Conservation (phyloP, 129 eudicot genomes). For the Cynara cardunculus region DNA sequence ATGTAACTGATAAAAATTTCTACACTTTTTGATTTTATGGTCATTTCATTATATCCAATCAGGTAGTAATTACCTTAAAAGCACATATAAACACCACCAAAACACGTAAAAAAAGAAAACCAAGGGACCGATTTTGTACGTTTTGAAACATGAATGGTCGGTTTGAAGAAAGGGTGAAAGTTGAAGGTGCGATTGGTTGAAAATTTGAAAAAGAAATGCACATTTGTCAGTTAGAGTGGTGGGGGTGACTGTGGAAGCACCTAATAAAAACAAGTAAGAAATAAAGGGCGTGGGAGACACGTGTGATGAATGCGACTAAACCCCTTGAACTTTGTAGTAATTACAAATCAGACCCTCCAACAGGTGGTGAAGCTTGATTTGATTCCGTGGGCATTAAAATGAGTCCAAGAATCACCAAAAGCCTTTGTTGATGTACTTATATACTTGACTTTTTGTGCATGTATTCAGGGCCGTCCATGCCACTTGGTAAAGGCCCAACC, state of each 20-base stretch:
- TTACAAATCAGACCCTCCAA: slow-evolving; percentile 12
- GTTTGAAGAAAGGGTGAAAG: not conserved
- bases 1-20: not conserved
- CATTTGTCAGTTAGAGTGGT: slow-evolving; percentile 34
- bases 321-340: not conserved
- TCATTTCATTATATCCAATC: not conserved
- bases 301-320: slow-evolving; percentile 18
- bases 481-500: not conserved
- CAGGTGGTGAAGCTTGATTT: slow-evolving; percentile 19
- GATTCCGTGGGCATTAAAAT: slow-evolving; percentile 16
- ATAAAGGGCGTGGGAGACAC: slow-evolving; percentile 29
- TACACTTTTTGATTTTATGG: not conserved
- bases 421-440: not conserved
- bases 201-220: slow-evolving; percentile 20
- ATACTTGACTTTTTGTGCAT: not conserved
- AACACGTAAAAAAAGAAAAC: not conserved
- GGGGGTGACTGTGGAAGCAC: slow-evolving; percentile 34
- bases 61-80: not conserved
- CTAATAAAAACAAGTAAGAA: slow-evolving; percentile 20
- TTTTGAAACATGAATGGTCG: not conserved
- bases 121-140: not conserved
- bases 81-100: not conserved
- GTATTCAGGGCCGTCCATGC: not conserved
- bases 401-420: not conserved
- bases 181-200: slow-evolving; percentile 4